Conservation (phyloP, 768 basidiomycete genomes). For the Collybia mongolica region DNA sequence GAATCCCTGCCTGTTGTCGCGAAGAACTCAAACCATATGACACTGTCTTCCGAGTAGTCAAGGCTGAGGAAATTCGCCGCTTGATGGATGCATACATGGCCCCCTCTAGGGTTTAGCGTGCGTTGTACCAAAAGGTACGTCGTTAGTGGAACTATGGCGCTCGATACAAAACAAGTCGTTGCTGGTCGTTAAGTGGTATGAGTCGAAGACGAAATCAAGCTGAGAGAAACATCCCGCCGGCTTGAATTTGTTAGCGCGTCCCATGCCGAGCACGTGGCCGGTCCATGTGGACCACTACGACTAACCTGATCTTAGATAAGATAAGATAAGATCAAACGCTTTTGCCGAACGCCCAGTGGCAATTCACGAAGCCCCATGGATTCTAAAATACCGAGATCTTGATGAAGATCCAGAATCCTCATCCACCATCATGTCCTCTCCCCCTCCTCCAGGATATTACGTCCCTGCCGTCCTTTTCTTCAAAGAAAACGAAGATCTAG, state of each 20-base stretch:
- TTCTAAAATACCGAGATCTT: background rate
- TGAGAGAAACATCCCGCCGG: conserved; percentile 5
- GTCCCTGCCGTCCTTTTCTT: conserved; percentile 80
- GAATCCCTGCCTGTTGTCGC: conserved; percentile 26
- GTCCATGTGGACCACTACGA: background rate
- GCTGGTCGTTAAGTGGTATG: too few species aligned
- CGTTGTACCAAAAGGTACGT: too few species aligned
- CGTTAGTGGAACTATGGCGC: too few species aligned
- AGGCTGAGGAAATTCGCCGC: conserved; percentile 11
- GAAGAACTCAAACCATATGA: conserved; percentile 52
- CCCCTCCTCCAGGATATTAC: conserved; percentile 70
- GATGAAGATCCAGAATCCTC: conserved; percentile 3
- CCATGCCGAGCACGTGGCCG: conserved; percentile 11
- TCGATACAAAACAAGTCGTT: background rate
- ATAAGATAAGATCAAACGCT: conserved; percentile 14
- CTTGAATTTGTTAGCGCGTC: background rate
- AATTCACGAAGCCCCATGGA: conserved; percentile 1
- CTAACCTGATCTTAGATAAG: conserved; percentile 16
- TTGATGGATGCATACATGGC: conserved; percentile 17
- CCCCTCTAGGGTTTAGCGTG: background rate
- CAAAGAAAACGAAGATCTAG: conserved; percentile 66
- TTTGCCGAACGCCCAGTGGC: background rate
- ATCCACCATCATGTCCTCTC: conserved; percentile 21
- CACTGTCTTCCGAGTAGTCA: conserved; percentile 41
- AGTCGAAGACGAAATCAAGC: background rate